Conservation (phyloP, 768 basidiomycete species). For the Obba rivulosa region DNA sequence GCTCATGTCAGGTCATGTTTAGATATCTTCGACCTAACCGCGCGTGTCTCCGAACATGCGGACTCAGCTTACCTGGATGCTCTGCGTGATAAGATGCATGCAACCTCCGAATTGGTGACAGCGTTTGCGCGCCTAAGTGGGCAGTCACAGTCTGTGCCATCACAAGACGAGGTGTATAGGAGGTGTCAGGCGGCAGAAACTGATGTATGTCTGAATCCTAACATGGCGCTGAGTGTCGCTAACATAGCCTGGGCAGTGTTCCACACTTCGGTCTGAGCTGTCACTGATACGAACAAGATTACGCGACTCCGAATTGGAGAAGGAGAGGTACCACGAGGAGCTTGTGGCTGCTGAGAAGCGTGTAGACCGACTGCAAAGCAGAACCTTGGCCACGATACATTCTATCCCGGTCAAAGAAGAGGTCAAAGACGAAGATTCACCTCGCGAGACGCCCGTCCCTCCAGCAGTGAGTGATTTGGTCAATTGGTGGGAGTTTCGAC, state of each 20-base stretch:
- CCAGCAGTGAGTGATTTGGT: slow-evolving; percentile 69
- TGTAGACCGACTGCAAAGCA: slow-evolving; percentile 22
- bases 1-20: background rate
- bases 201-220: slow-evolving; percentile 13
- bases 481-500: slow-evolving; percentile 60
- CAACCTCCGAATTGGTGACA: slow-evolving; percentile 20
- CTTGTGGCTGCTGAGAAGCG: slow-evolving; percentile 22
- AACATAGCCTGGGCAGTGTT: slow-evolving; percentile 4
- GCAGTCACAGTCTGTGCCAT: slow-evolving; percentile 5
- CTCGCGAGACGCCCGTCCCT: slow-evolving; percentile 50
- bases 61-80: slow-evolving; percentile 18
- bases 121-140: slow-evolving; percentile 18
- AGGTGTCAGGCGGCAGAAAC: slow-evolving; percentile 18
- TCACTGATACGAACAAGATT: slow-evolving; percentile 20
- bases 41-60: slow-evolving; percentile 16
- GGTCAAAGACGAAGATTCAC: slow-evolving; percentile 39
- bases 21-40: slow-evolving; percentile 21
- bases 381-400: slow-evolving; percentile 10
- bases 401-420: slow-evolving; percentile 19
- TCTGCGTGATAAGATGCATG: slow-evolving; percentile 20
- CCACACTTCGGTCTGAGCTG: slow-evolving; percentile 22
- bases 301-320: slow-evolving; percentile 15
- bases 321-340: slow-evolving; percentile 18
- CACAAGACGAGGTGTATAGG: slow-evolving; percentile 12
- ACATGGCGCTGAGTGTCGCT: background rate